phyloP scores from a whole-genome alignment of 2,329 filamentous ascomycete species.

The Fusarium torreyae region DNA sequence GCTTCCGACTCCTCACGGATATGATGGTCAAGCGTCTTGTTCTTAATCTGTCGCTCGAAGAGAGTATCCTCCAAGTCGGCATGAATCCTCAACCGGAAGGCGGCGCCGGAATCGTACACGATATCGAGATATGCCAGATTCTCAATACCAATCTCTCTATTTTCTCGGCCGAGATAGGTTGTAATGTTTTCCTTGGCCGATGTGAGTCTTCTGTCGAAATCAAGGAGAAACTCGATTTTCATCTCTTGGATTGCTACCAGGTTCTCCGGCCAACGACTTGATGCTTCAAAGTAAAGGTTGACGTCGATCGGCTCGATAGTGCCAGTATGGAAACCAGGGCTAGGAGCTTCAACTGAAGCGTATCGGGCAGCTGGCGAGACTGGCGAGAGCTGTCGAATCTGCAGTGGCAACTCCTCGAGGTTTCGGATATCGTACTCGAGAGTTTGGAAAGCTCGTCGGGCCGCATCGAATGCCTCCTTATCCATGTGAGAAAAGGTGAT shows the following conservation, averaged over 20 bases:
- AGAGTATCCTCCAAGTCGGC: slow-evolving; percentile 89
- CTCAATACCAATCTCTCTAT: slow-evolving; percentile 75
- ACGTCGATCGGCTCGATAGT: slow-evolving; percentile 77
- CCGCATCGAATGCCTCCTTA: slow-evolving; percentile 74
- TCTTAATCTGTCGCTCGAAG: slow-evolving; percentile 82
- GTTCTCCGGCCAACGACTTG: slow-evolving; percentile 93
- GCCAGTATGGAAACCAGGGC: slow-evolving; percentile 61
- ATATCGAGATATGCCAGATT: slow-evolving; percentile 90
- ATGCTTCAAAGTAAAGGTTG: slow-evolving; percentile 92
- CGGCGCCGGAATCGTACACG: slow-evolving; percentile 77
- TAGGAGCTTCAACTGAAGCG: slow-evolving; percentile 68
- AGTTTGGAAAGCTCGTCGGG: slow-evolving; percentile 78
- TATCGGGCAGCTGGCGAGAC: slow-evolving; percentile 82
- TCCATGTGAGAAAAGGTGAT: slow-evolving; percentile 65
- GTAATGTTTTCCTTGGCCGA: slow-evolving; percentile 72
- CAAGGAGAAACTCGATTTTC: slow-evolving; percentile 90
- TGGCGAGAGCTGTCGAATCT: slow-evolving; percentile 83
- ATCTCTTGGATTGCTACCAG: slow-evolving; percentile 91
- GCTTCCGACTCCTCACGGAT: slow-evolving; percentile 78
- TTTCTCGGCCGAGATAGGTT: slow-evolving; percentile 85
- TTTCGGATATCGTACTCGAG: slow-evolving; percentile 84
- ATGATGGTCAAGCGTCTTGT: slow-evolving; percentile 76
- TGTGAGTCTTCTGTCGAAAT: slow-evolving; percentile 79
- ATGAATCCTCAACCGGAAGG: slow-evolving; percentile 89
- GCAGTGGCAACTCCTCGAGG: slow-evolving; percentile 88